A percentile compares a stretch with the other conserved stretches of the same genome.
phyloP scores from a whole-genome alignment of 768 basidiomycete genomes.

The Asterophora lycoperdoides region DNA sequence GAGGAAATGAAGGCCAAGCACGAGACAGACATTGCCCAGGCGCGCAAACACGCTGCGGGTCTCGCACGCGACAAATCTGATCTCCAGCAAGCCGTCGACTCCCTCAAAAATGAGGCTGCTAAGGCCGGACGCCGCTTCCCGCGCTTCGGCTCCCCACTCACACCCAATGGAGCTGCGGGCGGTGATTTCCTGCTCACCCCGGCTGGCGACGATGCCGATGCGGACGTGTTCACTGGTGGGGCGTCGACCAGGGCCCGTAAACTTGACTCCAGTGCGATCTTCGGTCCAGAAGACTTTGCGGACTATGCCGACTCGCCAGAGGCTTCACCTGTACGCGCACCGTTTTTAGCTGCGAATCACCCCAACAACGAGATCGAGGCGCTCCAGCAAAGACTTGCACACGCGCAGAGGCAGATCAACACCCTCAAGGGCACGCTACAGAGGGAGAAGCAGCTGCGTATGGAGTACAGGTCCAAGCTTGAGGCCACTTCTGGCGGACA shows the following conservation, averaged over 20 bases:
- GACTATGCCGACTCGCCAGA: conserved; percentile 60
- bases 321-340: conserved; percentile 42
- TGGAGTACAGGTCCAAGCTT: conserved; percentile 58
- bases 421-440: conserved; percentile 76
- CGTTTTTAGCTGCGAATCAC: conserved; percentile 69
- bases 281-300: conserved; percentile 35
- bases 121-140: conserved; percentile 60
- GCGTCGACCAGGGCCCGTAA: conserved; percentile 60
- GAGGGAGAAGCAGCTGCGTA: conserved; percentile 78
- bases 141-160: conserved; percentile 68
- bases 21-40: conserved; percentile 91
- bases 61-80: conserved; percentile 92
- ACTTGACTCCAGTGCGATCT: conserved; percentile 40
- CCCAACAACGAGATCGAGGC: conserved; percentile 80
- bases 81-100: conserved; percentile 76
- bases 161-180: conserved; percentile 49
- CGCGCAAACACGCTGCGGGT: conserved; percentile 81
- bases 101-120: conserved; percentile 65
- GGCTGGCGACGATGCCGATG: conserved; percentile 49
- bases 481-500: conserved; percentile 36
- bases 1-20: conserved; percentile 85
- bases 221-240: conserved; percentile 66
- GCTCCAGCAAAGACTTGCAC: conserved; percentile 74
- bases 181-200: conserved; percentile 53
- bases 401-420: conserved; percentile 81